Evolutionary conservation across 1,284 basidiomycete genomes (phyloP), one percentile per base, ranked within the genome.

Genomic region (Meira miltonrushii): DNA sequence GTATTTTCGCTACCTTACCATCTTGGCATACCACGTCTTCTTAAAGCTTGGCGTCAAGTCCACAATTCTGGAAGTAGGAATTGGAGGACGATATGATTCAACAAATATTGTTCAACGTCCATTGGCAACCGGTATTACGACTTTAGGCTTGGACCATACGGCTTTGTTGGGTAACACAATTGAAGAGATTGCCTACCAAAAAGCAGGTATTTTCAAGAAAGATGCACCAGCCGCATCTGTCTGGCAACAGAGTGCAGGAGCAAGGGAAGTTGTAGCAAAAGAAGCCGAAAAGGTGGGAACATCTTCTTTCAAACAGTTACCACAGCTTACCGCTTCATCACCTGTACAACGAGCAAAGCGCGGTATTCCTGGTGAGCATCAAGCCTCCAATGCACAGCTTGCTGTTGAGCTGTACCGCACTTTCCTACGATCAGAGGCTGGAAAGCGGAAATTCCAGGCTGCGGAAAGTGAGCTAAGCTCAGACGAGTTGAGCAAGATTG

Each of bases 81-180:
- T 99, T 19, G 95, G 95, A 15, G 95, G 95, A 19, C 84, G 85
- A 23, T 92, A 90, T 75, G 95, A 99, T 78, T 92, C 91, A 71
- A 99, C 95, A 33, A 99, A 99, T 74, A 86, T 96, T 62, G 91
- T 98, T 0, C 92, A 91, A 0, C 85, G 84, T 62, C 95, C 95
- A 0, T 78, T 93, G 19, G 89, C 89, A 4, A 90, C 93, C 0
- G 95, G 92, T 7, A 83, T 98, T 43, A 89, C 92, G 7, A 85
- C 92, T 10, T 83, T 98, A 6, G 95, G 95, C 0, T 84, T 98
- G 60, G 95, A 98, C 74, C 95, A 99, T 79, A 87, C 89, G n/a
- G 82, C 84, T 60, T 85, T 97, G 17, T 84, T 99, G 0, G 95
- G 95, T 1, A 88, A 88, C 74, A 96, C 93, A 0, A 80, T 98